Evolutionary conservation across 805 yeast species (phyloP).

Genomic region (Groenewaldozyma tartarivorans): DNA sequence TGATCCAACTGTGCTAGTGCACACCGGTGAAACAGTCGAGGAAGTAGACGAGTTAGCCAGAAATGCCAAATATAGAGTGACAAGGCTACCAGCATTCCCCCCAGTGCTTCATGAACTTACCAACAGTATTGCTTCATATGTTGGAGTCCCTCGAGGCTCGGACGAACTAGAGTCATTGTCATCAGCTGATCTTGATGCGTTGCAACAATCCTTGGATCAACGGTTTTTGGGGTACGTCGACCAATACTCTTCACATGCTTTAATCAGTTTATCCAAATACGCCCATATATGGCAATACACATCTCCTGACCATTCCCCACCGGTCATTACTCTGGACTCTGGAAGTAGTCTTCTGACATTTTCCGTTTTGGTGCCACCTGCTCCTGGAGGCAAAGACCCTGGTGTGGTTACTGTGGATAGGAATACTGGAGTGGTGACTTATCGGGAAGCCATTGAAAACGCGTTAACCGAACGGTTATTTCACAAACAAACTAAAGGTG

Average conservation of each 20-base stretch:
- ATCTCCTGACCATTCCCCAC: slow-evolving; percentile 51
- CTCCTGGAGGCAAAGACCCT: slow-evolving; percentile 45
- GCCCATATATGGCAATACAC: slow-evolving; percentile 62
- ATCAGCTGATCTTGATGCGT: slow-evolving; percentile 9
- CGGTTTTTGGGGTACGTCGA: slow-evolving; percentile 37
- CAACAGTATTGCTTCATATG: slow-evolving; percentile 2
- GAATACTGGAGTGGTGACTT: slow-evolving; percentile 47
- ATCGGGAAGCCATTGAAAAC: slow-evolving; percentile 65
- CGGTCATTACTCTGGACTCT: slow-evolving; percentile 44
- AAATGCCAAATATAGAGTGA: slow-evolving; percentile 48
- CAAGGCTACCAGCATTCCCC: slow-evolving; percentile 50
- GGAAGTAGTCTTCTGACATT: slow-evolving; percentile 25
- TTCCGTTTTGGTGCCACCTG: slow-evolving; percentile 50
- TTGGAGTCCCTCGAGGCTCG: neutral
- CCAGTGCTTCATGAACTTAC: slow-evolving; percentile 22
- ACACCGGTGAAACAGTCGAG: neutral
- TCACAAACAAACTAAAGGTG: slow-evolving; percentile 29
- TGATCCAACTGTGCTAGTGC: slow-evolving; percentile 3
- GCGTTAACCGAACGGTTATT: slow-evolving; percentile 58
- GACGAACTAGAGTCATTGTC: slow-evolving; percentile 6
- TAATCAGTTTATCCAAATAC: slow-evolving; percentile 39
- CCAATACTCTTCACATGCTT: slow-evolving; percentile 38
- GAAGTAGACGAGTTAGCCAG: slow-evolving; percentile 43
- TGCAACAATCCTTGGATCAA: neutral
- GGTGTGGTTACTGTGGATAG: slow-evolving; percentile 64